Conservation (phyloP, 2,329 filamentous ascomycete genomes). For the Nakataea oryzae region DNA sequence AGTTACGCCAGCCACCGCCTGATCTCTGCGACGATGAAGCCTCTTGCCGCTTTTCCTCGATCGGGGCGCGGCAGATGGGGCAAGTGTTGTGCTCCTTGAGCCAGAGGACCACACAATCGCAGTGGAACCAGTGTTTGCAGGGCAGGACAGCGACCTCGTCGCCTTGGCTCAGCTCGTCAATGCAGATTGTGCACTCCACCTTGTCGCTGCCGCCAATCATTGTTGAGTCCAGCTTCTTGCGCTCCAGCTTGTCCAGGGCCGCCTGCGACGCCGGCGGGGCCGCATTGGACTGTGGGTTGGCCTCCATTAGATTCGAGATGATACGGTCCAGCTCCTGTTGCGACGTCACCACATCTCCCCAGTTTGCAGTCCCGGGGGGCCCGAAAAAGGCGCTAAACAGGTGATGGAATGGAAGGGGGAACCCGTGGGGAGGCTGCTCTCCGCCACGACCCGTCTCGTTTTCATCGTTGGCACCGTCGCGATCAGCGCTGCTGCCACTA, state of each 20-base stretch:
- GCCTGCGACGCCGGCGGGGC: constrained; percentile 69
- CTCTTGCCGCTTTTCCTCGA: constrained; percentile 25
- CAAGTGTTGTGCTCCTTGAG: constrained; percentile 87
- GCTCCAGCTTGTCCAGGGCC: constrained; percentile 64
- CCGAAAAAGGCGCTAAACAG: constrained; percentile 41
- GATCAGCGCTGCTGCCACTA: constrained; percentile 10
- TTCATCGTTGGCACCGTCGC: constrained; percentile 10
- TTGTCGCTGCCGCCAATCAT: constrained; percentile 58
- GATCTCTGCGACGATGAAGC: background rate
- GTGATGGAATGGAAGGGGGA: constrained; percentile 34
- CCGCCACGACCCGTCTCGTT: constrained; percentile 1
- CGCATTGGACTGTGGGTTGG: constrained; percentile 64
- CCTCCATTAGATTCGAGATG: constrained; percentile 80
- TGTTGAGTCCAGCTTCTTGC: constrained; percentile 56
- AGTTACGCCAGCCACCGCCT: background rate
- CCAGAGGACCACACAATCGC: constrained; percentile 73
- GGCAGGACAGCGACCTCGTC: constrained; percentile 69
- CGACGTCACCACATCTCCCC: constrained; percentile 78
- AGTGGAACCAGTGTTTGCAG: constrained; percentile 92
- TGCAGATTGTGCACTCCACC: constrained; percentile 89
- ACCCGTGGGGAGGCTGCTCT: constrained; percentile 11
- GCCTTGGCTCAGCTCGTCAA: constrained; percentile 67
- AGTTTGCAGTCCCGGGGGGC: constrained; percentile 36
- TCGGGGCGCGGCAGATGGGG: constrained; percentile 62
- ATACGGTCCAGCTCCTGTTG: constrained; percentile 87